Conservation (phyloP, 2,329 filamentous ascomycete genomes). For the Albophoma yamanashiensis region DNA sequence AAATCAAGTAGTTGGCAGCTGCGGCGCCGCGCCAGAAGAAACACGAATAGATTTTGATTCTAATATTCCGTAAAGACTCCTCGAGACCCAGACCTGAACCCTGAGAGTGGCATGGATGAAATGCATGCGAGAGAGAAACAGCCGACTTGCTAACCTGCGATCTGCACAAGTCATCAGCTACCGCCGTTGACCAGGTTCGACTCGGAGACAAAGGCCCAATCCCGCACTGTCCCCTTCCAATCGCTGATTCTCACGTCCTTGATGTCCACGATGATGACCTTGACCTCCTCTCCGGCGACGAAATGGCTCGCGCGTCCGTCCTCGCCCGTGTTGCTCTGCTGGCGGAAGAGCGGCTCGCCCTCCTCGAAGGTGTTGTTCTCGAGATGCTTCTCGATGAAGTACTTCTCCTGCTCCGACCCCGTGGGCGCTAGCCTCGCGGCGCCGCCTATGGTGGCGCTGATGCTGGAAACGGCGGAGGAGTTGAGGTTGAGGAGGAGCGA, state of each 20-base stretch:
- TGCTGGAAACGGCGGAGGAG: slow-evolving; percentile 74
- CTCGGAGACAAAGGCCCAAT: slow-evolving; percentile 48
- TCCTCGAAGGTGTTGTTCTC: slow-evolving; percentile 85
- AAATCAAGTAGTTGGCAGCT: not conserved
- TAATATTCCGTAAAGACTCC: not conserved
- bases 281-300: slow-evolving; percentile 71
- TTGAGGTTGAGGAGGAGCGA: slow-evolving; percentile 84
- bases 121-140: not conserved
- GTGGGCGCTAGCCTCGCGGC: slow-evolving; percentile 60
- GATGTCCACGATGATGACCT: slow-evolving; percentile 79
- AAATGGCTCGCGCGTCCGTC: slow-evolving; percentile 54
- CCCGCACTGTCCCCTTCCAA: slow-evolving; percentile 87
- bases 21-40: not conserved
- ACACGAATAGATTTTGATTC: not conserved
- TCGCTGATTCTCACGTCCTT: slow-evolving; percentile 81
- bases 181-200: slow-evolving; percentile 29
- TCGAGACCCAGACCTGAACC: not conserved
- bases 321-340: slow-evolving; percentile 25
- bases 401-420: slow-evolving; percentile 73
- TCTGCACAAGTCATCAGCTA: not conserved
- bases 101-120: not conserved
- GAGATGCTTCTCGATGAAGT: slow-evolving; percentile 73
- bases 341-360: slow-evolving; percentile 20
- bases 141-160: not conserved
- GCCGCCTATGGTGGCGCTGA: slow-evolving; percentile 92